These are phyloP conservation scores for Planoprotostelium fungivorum DNA, from an alignment of 78 protist species.

Conservation along the genomic window DNA sequence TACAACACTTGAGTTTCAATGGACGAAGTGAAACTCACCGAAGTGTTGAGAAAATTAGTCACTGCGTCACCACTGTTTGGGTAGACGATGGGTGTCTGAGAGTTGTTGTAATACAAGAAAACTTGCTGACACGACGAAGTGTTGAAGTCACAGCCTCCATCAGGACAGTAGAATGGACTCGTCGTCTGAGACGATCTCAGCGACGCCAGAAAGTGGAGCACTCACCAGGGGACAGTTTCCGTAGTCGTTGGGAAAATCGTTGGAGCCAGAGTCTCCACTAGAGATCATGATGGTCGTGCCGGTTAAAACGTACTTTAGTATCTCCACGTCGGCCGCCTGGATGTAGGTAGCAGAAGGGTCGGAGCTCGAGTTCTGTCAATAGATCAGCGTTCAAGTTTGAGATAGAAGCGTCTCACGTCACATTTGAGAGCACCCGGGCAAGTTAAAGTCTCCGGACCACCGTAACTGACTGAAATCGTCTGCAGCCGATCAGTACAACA, in stretches of 20 bases:
- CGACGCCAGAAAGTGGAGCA: neutral
- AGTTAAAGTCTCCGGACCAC: neutral
- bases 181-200: neutral
- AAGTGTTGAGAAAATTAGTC: neutral
- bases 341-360: constrained; percentile 21
- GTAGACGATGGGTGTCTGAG: too few relatives aligned
- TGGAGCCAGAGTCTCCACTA: constrained; percentile 75
- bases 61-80: too few relatives aligned
- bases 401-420: neutral
- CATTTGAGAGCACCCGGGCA: neutral
- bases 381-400: too few relatives aligned
- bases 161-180: neutral
- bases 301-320: constrained; percentile 41
- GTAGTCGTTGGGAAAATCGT: constrained; percentile 16
- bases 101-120: too few relatives aligned
- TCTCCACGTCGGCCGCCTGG: constrained; percentile 25
- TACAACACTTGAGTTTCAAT: neutral
- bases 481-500: neutral
- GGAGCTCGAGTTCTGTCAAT: too few relatives aligned
- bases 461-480: neutral
- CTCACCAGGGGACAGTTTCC: constrained; percentile 45
- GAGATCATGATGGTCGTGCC: constrained; percentile 61
- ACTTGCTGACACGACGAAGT: neutral
- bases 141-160: neutral
- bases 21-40: neutral